Conservation (phyloP, 352 stramenopile genomes). For the Pythium sukuiense region DNA sequence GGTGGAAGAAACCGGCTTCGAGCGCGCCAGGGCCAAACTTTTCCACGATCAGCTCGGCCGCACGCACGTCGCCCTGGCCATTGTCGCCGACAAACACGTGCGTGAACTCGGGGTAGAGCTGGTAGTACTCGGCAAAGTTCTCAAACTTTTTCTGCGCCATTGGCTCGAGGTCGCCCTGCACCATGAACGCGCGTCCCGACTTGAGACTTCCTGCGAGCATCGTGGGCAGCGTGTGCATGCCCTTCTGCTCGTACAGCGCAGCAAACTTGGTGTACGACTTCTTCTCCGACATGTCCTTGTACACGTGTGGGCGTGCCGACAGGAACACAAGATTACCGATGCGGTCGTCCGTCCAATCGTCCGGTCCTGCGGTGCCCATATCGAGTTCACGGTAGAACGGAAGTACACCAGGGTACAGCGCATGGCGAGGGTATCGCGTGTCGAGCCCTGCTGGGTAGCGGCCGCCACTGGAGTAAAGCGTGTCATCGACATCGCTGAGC, state of each 20-base stretch:
- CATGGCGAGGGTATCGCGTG: conserved; percentile 89
- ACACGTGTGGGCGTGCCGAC: conserved; percentile 97
- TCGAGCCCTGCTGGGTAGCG: conserved; percentile 96
- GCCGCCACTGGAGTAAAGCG: conserved; percentile 94
- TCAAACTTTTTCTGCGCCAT: conserved; percentile 98
- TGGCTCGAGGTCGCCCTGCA: conserved; percentile 94
- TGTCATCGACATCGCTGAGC: conserved; percentile 98
- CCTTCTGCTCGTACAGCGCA: conserved; percentile 88
- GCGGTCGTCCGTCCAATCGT: conserved; percentile 87
- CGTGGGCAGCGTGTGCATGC: conserved; percentile 95
- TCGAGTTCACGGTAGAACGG: conserved; percentile 98
- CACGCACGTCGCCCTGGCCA: conserved; percentile 91
- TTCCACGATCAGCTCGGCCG: conserved; percentile 88
- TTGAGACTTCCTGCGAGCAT: conserved; percentile 94
- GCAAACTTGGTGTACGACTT: conserved; percentile 97
- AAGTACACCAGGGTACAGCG: conserved; percentile 97
- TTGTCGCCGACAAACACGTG: conserved; percentile 99
- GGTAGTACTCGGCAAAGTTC: conserved; percentile 93
- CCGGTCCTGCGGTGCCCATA: conserved; percentile 88
- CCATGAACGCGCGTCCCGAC: conserved; percentile 94
- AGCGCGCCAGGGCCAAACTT: conserved; percentile 64
- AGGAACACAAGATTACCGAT: conserved; percentile 98
- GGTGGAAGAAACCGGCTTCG: conserved; percentile 88
- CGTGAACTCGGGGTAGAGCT: conserved; percentile 98
- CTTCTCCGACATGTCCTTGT: conserved; percentile 98